Evolutionary conservation across 306 rosid genomes (phyloP).

Genomic region (Abrus precatorius): DNA sequence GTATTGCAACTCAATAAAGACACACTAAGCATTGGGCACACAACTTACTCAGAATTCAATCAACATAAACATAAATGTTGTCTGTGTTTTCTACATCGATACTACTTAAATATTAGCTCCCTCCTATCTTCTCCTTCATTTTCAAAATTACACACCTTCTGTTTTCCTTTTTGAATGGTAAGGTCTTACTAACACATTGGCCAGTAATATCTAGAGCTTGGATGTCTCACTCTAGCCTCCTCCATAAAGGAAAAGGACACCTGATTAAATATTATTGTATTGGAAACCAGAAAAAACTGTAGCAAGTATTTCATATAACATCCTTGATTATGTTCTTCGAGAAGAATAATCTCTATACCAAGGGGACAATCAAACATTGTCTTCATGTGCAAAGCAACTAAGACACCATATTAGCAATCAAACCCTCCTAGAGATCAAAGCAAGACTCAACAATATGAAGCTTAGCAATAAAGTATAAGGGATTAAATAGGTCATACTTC

Average conservation of each 20-base stretch:
- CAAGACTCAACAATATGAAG: constrained; percentile 10
- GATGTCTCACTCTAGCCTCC: constrained; percentile 22
- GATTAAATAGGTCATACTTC: neutral
- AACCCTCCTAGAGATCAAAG: constrained; percentile 26
- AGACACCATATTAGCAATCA: constrained; percentile 4
- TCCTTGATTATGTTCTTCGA: constrained; percentile 24
- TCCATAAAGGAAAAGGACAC: constrained; percentile 30
- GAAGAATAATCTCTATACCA: constrained; percentile 23
- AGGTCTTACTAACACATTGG: constrained; percentile 12
- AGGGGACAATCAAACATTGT: constrained; percentile 13
- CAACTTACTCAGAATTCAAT: constrained; percentile 5
- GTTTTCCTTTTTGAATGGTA: constrained; percentile 24
- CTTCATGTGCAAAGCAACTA: neutral
- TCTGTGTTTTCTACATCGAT: constrained; percentile 23
- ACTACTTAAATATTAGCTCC: neutral
- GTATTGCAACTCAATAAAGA: constrained; percentile 8
- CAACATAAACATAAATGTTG: constrained; percentile 3
- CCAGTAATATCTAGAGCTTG: neutral
- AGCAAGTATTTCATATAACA: constrained; percentile 14
- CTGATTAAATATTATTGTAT: neutral
- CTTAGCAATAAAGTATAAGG: constrained; percentile 20
- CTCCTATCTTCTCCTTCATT: neutral
- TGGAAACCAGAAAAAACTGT: neutral
- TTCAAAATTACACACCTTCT: neutral
- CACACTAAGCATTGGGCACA: constrained; percentile 9